Conservation (phyloP, 441 rosid species). For the Corymbia citriodora region DNA sequence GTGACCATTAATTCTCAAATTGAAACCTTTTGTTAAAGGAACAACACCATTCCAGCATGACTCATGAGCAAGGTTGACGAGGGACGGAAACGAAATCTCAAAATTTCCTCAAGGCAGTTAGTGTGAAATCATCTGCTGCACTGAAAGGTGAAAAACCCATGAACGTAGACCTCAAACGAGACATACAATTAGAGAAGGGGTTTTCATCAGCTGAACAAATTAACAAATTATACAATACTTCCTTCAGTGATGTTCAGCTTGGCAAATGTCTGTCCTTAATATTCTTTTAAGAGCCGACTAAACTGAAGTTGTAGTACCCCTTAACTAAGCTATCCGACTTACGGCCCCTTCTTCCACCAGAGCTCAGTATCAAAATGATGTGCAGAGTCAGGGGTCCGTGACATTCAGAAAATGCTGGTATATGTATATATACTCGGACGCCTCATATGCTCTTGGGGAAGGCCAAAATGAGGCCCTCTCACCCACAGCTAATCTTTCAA, state of each 20-base stretch:
- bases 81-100: not conserved
- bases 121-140: not conserved
- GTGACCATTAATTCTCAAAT: not conserved
- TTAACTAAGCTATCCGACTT: not conserved
- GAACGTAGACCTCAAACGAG: not conserved
- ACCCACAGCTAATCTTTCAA: not conserved
- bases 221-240: not conserved
- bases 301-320: not conserved
- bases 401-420: not conserved
- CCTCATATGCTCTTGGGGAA: not conserved
- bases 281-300: not conserved
- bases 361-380: not conserved
- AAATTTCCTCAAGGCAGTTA: not conserved
- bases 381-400: not conserved
- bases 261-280: not conserved
- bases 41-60: not conserved
- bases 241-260: not conserved
- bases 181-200: not conserved
- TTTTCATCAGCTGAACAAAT: not conserved
- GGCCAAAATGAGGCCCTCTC: not conserved
- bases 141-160: not conserved
- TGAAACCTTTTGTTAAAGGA: not conserved
- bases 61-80: not conserved
- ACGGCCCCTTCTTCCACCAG: not conserved
- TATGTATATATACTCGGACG: not conserved